These are phyloP conservation scores for Trichocomaceae sp. DNA, from an alignment of 2,329 filamentous ascomycete genomes.

Conservation along the genomic window DNA sequence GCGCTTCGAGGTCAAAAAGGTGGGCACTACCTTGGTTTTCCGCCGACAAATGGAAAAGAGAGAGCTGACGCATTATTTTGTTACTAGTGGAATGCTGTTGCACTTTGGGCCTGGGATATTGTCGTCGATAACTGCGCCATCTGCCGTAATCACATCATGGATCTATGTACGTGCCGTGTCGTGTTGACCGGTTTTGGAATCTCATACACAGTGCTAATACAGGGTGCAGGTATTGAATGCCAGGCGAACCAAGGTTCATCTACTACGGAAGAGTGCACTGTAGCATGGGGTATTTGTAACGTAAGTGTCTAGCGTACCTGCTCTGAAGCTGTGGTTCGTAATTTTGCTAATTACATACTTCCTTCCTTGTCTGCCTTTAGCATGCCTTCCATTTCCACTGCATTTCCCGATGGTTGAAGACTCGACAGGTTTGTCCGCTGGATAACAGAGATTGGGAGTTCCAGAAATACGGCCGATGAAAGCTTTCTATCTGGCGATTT, in stretches of 20 bases:
- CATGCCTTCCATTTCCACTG: constrained; percentile 99
- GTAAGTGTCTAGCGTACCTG: constrained; percentile 49
- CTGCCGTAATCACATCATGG: constrained; percentile 99
- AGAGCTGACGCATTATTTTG: constrained; percentile 10
- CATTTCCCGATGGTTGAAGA: constrained; percentile 98
- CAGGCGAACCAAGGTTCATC: constrained; percentile 97
- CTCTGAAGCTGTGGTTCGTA: not conserved
- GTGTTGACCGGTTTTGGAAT: not conserved
- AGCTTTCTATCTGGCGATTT: not conserved
- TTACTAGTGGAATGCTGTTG: constrained; percentile 89
- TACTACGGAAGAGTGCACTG: constrained; percentile 95
- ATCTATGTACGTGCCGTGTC: constrained; percentile 63
- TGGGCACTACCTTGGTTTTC: constrained; percentile 35
- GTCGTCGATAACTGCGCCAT: constrained; percentile 99
- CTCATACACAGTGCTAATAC: constrained; percentile 4
- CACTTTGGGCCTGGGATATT: constrained; percentile 98
- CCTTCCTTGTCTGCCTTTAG: constrained; percentile 42
- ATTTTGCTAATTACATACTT: not conserved
- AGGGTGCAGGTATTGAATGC: constrained; percentile 74
- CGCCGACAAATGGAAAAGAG: not conserved
- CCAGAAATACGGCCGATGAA: constrained; percentile 84
- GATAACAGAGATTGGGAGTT: constrained; percentile 99
- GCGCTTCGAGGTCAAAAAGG: constrained; percentile 98
- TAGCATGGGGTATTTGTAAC: constrained; percentile 99
- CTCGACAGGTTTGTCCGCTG: constrained; percentile 93